Percentiles rank a stretch among this genome's conserved stretches.
phyloP scores from a whole-genome alignment of 2,329 filamentous ascomycete genomes.

The Venturia oleaginea region DNA sequence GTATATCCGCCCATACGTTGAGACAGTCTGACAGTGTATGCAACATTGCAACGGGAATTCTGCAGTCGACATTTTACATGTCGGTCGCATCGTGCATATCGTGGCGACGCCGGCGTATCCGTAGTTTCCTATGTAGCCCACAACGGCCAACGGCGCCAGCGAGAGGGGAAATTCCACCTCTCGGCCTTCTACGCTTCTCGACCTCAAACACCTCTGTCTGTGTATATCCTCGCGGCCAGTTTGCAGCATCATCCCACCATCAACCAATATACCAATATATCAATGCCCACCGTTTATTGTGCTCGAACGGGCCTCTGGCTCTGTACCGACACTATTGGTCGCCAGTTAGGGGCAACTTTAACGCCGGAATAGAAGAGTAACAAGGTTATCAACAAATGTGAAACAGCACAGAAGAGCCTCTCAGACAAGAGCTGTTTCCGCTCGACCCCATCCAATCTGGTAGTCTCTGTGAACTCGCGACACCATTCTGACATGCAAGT shows the following conservation, averaged over 20 bases:
- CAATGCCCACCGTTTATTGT: conserved; percentile 2
- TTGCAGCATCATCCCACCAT: conserved; percentile 3
- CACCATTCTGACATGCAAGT: conserved; percentile 5
- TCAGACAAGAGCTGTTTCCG: background rate
- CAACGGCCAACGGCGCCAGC: background rate
- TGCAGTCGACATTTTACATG: background rate
- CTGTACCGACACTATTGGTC: background rate
- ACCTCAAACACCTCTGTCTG: background rate
- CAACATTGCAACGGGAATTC: too few species aligned
- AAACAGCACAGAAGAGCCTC: conserved; percentile 2
- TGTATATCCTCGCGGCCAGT: background rate
- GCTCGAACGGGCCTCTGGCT: background rate
- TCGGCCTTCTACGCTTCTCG: background rate
- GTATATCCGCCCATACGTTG: background rate
- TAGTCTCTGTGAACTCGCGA: background rate
- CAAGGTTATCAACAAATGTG: conserved; percentile 7
- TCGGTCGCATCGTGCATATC: background rate
- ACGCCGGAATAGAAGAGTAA: background rate
- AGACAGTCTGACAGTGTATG: background rate
- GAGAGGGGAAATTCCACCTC: background rate
- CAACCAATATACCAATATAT: conserved; percentile 3
- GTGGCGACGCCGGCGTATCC: background rate
- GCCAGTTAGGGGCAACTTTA: background rate
- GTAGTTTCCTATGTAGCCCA: background rate
- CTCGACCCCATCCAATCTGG: background rate